Evolutionary conservation across 305 asterid species (phyloP).

Genomic region (Withania somnifera): DNA sequence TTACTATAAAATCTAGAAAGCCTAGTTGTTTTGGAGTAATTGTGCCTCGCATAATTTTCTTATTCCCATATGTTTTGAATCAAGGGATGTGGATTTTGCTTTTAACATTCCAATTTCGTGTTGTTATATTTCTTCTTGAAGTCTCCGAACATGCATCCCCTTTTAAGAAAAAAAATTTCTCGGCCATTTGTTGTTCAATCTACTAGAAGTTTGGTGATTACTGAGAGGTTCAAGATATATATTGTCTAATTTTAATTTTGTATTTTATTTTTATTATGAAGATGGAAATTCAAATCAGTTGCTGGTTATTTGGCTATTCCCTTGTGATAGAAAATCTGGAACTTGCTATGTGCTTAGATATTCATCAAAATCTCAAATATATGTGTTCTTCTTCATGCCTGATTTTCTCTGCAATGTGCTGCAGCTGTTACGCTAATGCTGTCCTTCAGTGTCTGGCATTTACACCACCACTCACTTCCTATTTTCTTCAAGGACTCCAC

Average conservation of each 20-base stretch:
- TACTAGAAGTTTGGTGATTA: not conserved
- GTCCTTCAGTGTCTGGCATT: constrained; percentile 77
- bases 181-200: not conserved
- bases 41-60: not conserved
- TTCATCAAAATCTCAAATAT: not conserved
- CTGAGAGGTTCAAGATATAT: not conserved
- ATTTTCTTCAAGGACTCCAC: constrained; percentile 74
- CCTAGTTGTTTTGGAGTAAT: not conserved
- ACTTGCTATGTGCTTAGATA: not conserved
- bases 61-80: not conserved
- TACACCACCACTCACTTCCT: constrained; percentile 84
- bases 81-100: not conserved
- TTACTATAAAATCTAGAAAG: not conserved
- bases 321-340: not conserved
- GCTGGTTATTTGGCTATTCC: not conserved
- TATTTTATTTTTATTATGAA: not conserved
- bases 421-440: constrained; percentile 86
- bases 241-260: not conserved
- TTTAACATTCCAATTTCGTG: not conserved
- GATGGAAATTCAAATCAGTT: not conserved
- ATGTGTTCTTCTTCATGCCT: not conserved
- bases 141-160: not conserved
- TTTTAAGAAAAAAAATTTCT: not conserved
- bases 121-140: not conserved
- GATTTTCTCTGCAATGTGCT: constrained; percentile 12